A percentile compares a stretch with the other conserved stretches of the same genome.
phyloP scores from a whole-genome alignment of 176 grass and related monocot genomes.

The Eleusine coracana region DNA sequence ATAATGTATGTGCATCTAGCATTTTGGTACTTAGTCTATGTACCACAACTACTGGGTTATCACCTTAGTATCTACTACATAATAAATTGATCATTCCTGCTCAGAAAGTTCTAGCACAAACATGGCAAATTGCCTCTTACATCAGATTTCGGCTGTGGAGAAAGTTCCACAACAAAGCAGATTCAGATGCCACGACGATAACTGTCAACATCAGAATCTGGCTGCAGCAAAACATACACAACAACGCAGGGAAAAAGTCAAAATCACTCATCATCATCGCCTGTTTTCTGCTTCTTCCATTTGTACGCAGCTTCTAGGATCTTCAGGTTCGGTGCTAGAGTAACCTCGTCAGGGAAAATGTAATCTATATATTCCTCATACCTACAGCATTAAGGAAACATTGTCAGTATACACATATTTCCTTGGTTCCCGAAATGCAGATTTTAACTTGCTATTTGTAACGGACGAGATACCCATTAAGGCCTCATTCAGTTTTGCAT shows the following conservation, averaged over 20 bases:
- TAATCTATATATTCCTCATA: conserved; percentile 94
- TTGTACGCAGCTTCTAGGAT: conserved; percentile 86
- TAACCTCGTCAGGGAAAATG: conserved; percentile 89
- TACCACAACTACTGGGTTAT: no score
- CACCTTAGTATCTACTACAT: no score
- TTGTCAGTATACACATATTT: conserved; percentile 32
- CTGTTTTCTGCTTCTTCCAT: conserved; percentile 84
- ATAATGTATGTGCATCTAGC: no score
- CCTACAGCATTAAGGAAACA: conserved; percentile 45
- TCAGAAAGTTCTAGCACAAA: background rate
- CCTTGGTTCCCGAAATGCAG: background rate
- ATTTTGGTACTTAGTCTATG: no score
- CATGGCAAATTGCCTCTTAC: background rate
- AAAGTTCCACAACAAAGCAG: background rate
- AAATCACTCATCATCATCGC: conserved; percentile 62
- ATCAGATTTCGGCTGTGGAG: background rate
- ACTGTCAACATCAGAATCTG: background rate
- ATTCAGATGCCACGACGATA: background rate
- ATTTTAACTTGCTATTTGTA: background rate
- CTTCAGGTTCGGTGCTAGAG: conserved; percentile 75
- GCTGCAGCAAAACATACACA: background rate
- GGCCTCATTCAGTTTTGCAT: no score
- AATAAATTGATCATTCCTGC: background rate
- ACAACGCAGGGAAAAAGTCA: background rate
- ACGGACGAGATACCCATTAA: background rate